Evolutionary conservation across 2,329 filamentous ascomycete species (phyloP), one percentile per base, ranked within the genome.

Genomic region (Sarocladium oryzae): DNA sequence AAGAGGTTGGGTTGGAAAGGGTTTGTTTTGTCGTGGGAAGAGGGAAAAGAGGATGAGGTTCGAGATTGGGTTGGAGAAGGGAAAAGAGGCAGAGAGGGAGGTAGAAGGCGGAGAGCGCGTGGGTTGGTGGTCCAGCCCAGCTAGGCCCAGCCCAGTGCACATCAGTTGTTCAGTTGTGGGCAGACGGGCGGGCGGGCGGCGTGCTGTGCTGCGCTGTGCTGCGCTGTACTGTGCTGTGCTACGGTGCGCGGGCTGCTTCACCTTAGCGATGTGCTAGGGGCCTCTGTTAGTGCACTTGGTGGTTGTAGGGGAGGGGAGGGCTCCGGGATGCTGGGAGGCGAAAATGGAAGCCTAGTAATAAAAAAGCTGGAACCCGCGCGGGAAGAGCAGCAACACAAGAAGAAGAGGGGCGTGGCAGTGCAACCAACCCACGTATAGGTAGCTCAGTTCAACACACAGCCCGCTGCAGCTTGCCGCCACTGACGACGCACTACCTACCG

Each of bases 21-120:
- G n/a, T n/a, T 30, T 32, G 24, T 48, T 48, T 32, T 6, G 9
- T 10, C 43, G 26, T 18, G 37, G 20, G 28, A 52, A 51, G 56
- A 54, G 30, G 49, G 49, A 49, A 52, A 35, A 51, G 52, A 53
- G 54, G 55, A 58, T 51, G 55, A 55, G 55, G 53, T 54, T 54
- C 54, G 52, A 53, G 46, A 50, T 35, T 55, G 52, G 53, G 56
- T 56, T 57, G 54, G 58, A 57, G 56, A 51, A 52, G 51, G 53
- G 60, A 57, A 51, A 56, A 58, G 55, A 53, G 60, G 56, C 58
- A 56, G 59, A 61, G 43, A 16, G 4, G 20, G 43, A 20, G 28
- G 43, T 21, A 26, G 43, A 26, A 45, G 40, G 40, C 40, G 40
- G 40, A 45, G 37, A 40, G n/a, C n/a, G 37, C 37, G 37, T 40